Evolutionary conservation across 345 rosid genomes (phyloP).

Genomic region (Draba incana): DNA sequence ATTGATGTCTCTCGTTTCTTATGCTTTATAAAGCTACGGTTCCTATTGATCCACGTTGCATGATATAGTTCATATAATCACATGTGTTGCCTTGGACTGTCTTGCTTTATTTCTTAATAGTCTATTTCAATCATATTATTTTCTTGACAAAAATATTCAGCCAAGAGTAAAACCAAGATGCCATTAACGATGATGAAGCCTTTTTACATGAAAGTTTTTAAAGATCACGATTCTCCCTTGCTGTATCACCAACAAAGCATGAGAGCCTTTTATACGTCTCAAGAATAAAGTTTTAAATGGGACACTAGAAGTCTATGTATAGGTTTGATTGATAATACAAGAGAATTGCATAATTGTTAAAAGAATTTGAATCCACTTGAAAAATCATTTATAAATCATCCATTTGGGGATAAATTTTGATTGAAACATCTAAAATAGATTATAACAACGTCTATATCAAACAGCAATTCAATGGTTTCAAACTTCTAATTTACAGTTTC

Average conservation of each 20-base stretch:
- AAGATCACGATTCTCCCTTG: constrained; percentile 42
- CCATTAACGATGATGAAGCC: constrained; percentile 36
- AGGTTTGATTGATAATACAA: constrained; percentile 2
- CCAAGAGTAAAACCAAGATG: constrained; percentile 22
- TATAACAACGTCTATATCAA: constrained; percentile 6
- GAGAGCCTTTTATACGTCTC: constrained; percentile 28
- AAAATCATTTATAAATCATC: too few species aligned
- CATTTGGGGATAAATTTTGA: too few species aligned
- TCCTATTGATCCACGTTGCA: constrained; percentile 40
- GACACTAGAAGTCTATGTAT: neutral
- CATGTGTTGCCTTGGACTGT: constrained; percentile 39
- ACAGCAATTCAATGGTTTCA: constrained; percentile 10
- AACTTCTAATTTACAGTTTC: neutral
- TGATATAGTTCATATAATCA: constrained; percentile 39
- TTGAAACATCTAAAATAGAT: neutral
- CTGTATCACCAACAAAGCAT: constrained; percentile 26
- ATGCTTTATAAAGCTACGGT: constrained; percentile 31
- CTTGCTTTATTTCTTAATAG: constrained; percentile 30
- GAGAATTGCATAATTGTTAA: neutral
- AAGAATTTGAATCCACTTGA: neutral
- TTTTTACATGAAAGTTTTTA: constrained; percentile 31
- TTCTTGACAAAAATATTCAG: constrained; percentile 10
- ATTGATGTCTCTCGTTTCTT: constrained; percentile 16
- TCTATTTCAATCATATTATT: constrained; percentile 30
- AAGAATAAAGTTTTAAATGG: neutral